Percentiles rank a stretch among this genome's conserved stretches.
phyloP scores from a whole-genome alignment of 1,139 yeast genomes.

The Maudiozyma humilis region DNA sequence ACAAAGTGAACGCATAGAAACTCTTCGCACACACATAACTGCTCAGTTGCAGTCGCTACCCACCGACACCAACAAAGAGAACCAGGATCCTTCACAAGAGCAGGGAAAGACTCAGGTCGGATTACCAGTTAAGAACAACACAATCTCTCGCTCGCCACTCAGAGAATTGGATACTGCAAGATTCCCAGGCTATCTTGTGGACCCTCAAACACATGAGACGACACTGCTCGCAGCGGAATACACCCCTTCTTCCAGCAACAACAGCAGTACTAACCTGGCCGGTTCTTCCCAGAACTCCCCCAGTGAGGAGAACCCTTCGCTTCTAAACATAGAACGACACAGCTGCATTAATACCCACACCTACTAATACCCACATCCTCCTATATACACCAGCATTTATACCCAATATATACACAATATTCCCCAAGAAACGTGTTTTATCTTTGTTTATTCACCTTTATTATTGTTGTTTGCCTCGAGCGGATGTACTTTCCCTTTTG shows the following conservation, averaged over 20 bases:
- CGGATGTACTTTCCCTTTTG: background rate
- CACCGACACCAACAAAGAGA: background rate
- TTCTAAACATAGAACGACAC: background rate
- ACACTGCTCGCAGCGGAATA: no score
- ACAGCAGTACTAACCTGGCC: background rate
- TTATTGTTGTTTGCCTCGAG: no score
- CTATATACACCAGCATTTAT: no score
- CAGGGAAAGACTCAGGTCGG: background rate
- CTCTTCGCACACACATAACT: background rate
- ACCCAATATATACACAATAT: no score
- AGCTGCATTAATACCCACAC: background rate
- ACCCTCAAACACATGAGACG: conserved; percentile 1
- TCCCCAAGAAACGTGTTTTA: no score
- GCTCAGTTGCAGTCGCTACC: background rate
- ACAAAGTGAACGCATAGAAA: background rate
- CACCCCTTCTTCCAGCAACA: no score
- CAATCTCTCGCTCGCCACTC: background rate
- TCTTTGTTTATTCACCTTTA: no score
- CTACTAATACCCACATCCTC: background rate
- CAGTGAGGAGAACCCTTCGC: background rate
- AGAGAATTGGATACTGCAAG: background rate
- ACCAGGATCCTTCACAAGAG: background rate
- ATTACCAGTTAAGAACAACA: background rate
- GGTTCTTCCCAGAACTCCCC: conserved; percentile 1
- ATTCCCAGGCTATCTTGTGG: conserved; percentile 2